Base-by-base conservation (phyloP, 306 rosid genomes). In the Trichosanthes truncata region DNA sequence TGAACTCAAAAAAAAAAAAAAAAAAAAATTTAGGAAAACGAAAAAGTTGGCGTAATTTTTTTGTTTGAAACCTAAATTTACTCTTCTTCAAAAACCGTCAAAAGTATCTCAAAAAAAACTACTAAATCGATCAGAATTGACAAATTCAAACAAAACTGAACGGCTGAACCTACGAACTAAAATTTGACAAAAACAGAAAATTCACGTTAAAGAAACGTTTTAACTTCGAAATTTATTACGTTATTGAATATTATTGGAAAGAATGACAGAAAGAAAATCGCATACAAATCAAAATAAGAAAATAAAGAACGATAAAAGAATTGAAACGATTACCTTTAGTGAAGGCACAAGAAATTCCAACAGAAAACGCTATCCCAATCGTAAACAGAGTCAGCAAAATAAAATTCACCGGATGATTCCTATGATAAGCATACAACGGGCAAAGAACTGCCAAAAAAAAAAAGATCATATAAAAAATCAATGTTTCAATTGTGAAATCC, bases 311-410 rank as follows among this genome's bases (percentile, higher is more conserved):
- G 17, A 40, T 20, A 5, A 3, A 1, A 13, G 4, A 48, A 48
- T 76, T 18, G 60, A 59, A n/a, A 23, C 23, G 65, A 36, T 35
- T 68, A 82, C 88, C 88, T 60, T 74, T 15, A 10, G 53, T 80
- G 77, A 69, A 77, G 1, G 88, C 63, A 20, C 88, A 85, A 13
- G 68, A 13, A 2, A 82, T 38, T 49, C 88, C 88, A 9, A 85
- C 52, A 9, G 7, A 38, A 23, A 77, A 59, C 5, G 86, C 61
- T 13, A 71, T 21, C 0, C 52, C 53, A 77, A 80, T 55, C 0
- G 88, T 82, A 15, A 76, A 85, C 53, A 81, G 20, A 20, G 46
- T 4, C 4, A 84, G 85, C 23, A 85, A 76, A 4, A 85, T 11
- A 35, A 59, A 80, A 40, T 85, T 85, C 78, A 46, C 45, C 0